Base-by-base conservation (phyloP, 2,329 filamentous ascomycete species). In the Pyrenochaeta sp. region DNA sequence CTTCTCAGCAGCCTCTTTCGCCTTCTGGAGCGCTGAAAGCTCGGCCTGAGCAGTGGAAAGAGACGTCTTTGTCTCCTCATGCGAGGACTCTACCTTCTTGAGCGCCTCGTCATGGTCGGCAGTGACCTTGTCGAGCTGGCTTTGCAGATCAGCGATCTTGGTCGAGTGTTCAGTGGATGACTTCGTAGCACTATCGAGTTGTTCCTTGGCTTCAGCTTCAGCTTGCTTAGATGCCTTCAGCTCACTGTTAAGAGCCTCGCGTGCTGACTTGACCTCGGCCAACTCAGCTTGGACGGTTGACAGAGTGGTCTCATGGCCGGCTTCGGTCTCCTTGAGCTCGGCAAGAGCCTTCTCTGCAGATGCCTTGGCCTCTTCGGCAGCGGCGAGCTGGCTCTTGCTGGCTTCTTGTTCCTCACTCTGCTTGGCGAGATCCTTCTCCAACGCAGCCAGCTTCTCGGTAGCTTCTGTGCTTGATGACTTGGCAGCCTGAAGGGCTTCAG, bases 361-460 rank as follows among this genome's bases (percentile, higher is more conserved):
- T 15, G 56, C 48, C 39, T 66, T 61, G 34, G 64, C 59, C 37
- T 66, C 56, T 43, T 69, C 61, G 1, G 67, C 64, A 34, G 61
- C 58, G 48, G 59, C 49, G 19, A 61, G 47, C 43, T 68, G 58
- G 3, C 59, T 42, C 57, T 68, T 66, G n/a, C 60, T 59, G 2
- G 62, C 65, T 13, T 32, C 30, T 19, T 19, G 19, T 19, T 19
- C 19, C 19, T 19, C 19, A 19, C 19, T 19, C 19, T 19, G 19
- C 19, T 19, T 19, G 19, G 19, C 19, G 32, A 72, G 61, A 22
- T 72, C 64, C 57, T 68, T 65, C 59, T 73, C 62, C 8, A 76
- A 56, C 28, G 73, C 62, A 50, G 65, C 61, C 12, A 72, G 58
- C 59, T 76, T 71, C 30, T 66, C 59, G 24, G 57, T 64, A 22